These are phyloP conservation scores for Pelargonium nanum DNA, from an alignment of 345 rosid genomes.

Conservation along the genomic window DNA sequence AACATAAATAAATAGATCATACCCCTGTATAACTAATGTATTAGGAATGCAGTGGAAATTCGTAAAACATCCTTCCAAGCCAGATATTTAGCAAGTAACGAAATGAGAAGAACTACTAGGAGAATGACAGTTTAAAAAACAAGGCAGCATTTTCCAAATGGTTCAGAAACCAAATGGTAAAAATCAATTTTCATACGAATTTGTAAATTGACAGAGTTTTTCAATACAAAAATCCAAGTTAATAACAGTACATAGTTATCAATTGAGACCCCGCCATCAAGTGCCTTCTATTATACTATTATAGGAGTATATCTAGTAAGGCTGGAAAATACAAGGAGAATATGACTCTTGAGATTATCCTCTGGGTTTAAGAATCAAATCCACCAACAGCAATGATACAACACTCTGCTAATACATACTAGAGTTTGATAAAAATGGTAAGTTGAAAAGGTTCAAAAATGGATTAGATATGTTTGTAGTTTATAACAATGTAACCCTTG, in stretches of 20 bases:
- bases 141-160: neutral
- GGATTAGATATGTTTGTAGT: too few relatives aligned
- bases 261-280: too few relatives aligned
- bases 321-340: neutral
- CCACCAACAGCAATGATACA: neutral
- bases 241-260: neutral
- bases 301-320: too few relatives aligned
- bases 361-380: too few relatives aligned
- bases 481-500: too few relatives aligned
- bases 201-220: neutral
- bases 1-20: neutral
- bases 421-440: neutral
- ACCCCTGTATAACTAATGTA: too few relatives aligned
- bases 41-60: neutral
- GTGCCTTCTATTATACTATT: too few relatives aligned
- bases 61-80: neutral
- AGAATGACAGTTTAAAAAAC: neutral
- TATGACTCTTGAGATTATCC: neutral
- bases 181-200: neutral
- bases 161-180: neutral
- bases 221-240: too few relatives aligned
- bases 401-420: neutral
- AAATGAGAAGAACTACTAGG: neutral
- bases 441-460: neutral
- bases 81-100: neutral